phyloP scores from a whole-genome alignment of 805 yeast species.

The Myxozyma neglecta region DNA sequence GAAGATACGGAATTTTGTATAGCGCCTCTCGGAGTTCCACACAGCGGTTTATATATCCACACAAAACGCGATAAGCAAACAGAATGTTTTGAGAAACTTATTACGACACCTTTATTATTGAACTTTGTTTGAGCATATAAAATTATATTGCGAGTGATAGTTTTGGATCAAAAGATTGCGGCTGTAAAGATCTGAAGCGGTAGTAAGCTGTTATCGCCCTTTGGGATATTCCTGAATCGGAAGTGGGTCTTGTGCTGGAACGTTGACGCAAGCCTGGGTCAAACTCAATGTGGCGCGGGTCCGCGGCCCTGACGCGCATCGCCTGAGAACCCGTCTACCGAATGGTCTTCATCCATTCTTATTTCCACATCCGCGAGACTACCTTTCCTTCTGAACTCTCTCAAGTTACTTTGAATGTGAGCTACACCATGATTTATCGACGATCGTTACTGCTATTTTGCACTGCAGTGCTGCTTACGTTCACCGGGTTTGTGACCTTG shows the following conservation, averaged over 20 bases:
- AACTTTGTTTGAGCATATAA: too few species aligned
- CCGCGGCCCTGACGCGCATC: background rate
- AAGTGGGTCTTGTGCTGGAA: slow-evolving; percentile 3
- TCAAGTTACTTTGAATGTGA: background rate
- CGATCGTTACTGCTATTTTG: slow-evolving; percentile 11
- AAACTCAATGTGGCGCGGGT: slow-evolving; percentile 1
- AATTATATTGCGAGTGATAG: too few species aligned
- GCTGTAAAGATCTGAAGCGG: too few species aligned
- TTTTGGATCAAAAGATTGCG: too few species aligned
- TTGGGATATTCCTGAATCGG: background rate
- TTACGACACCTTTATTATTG: too few species aligned
- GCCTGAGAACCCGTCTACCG: background rate
- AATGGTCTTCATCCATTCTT: background rate
- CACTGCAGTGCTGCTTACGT: slow-evolving; percentile 11
- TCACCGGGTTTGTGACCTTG: slow-evolving; percentile 15
- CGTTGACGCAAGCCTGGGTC: background rate
- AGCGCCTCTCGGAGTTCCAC: too few species aligned
- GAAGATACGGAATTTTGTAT: too few species aligned
- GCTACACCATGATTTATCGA: slow-evolving; percentile 16
- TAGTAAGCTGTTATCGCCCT: too few species aligned
- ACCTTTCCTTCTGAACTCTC: background rate
- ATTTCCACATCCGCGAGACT: background rate
- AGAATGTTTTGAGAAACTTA: too few species aligned
- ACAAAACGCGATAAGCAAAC: too few species aligned
- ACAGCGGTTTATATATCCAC: too few species aligned